Percentiles rank a stretch among this genome's conserved stretches.
Evolutionary conservation across 768 basidiomycete species (phyloP).

Genomic region (Collybia nuda): DNA sequence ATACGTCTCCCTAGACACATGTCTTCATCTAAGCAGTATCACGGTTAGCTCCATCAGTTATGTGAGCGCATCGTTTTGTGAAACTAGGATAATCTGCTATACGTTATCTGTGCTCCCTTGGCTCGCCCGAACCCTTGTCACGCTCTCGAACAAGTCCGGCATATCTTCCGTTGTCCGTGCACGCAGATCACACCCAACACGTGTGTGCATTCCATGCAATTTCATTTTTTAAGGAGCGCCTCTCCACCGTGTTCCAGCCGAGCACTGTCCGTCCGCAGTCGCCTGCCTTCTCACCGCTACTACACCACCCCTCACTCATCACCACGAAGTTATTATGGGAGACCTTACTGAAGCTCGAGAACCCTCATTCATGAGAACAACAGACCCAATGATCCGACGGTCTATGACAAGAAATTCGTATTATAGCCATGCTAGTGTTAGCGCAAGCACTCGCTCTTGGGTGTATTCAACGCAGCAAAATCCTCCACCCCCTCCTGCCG

Average conservation of each 20-base stretch:
- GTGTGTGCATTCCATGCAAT: background rate
- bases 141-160: too few relatives aligned
- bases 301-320: too few relatives aligned
- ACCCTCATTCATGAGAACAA: conserved; percentile 9
- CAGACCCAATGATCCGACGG: conserved; percentile 8
- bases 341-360: conserved; percentile 5
- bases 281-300: too few relatives aligned
- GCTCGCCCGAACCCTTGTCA: too few relatives aligned
- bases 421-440: conserved; percentile 16
- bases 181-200: background rate
- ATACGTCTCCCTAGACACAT: too few relatives aligned
- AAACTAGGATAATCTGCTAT: too few relatives aligned
- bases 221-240: background rate
- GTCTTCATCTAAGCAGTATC: too few relatives aligned
- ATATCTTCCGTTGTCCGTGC: too few relatives aligned
- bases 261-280: too few relatives aligned
- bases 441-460: conserved; percentile 37
- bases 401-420: conserved; percentile 18
- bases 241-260: background rate
- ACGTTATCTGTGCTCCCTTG: too few relatives aligned
- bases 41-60: too few relatives aligned
- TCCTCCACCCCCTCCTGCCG: conserved; percentile 26
- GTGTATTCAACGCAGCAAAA: conserved; percentile 31
- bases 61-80: too few relatives aligned
- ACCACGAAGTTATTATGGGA: background rate